phyloP scores from a whole-genome alignment of 2,329 filamentous ascomycete genomes.

The Massarina eburnea region DNA sequence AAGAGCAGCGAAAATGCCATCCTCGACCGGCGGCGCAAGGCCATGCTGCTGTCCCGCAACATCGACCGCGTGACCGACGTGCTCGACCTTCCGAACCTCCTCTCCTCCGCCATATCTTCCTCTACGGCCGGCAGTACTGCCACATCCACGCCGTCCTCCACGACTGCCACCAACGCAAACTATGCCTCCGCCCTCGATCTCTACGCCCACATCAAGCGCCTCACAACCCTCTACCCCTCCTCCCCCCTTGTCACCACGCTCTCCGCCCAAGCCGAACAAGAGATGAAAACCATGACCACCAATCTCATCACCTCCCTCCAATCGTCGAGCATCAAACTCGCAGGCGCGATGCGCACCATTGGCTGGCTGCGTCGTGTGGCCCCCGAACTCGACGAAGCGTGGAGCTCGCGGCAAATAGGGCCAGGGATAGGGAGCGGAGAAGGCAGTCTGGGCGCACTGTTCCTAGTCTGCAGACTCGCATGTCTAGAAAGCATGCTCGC shows the following conservation, averaged over 20 bases:
- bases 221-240: constrained; percentile 79
- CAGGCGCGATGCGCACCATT: constrained; percentile 85
- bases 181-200: constrained; percentile 90
- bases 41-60: constrained; percentile 80
- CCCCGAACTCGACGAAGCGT: constrained; percentile 68
- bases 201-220: constrained; percentile 86
- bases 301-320: constrained; percentile 80
- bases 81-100: constrained; percentile 81
- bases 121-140: constrained; percentile 55
- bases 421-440: constrained; percentile 48
- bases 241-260: constrained; percentile 76
- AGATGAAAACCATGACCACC: constrained; percentile 84
- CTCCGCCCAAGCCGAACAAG: constrained; percentile 74
- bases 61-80: constrained; percentile 88
- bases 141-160: constrained; percentile 24
- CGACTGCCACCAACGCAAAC: constrained; percentile 59
- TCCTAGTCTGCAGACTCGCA: constrained; percentile 81
- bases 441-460: constrained; percentile 76
- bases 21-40: constrained; percentile 73
- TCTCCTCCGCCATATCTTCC: constrained; percentile 74
- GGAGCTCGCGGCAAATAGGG: constrained; percentile 30
- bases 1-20: constrained; percentile 66
- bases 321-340: constrained; percentile 78
- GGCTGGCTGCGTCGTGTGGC: constrained; percentile 87
- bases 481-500: constrained; percentile 78